Base-by-base conservation (phyloP, 371 early-diverging fungal species). In the Mortierella sp. region DNA sequence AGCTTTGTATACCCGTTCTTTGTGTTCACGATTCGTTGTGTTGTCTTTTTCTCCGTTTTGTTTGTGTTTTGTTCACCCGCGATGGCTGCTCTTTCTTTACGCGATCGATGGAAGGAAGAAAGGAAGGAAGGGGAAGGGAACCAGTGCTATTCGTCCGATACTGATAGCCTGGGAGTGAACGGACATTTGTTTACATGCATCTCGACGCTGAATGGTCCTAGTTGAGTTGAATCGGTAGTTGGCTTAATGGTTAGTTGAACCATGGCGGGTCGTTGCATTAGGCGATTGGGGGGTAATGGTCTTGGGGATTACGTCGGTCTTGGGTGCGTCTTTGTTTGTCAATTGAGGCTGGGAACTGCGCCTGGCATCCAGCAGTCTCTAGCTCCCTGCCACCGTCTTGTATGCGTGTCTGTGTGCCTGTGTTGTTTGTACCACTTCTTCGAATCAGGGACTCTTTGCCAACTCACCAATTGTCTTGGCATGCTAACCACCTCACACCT, bases 321-420 rank as follows among this genome's bases (percentile, higher is more conserved):
- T 53, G 37, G 21, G 21, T 53, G 48, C 48, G 2, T n/a, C 39
- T 37, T 54, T 54, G 54, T 54, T 54, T 54, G 43, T 54, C 54
- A 28, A 22, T 39, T 53, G 39, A 3, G 31, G n/a, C n/a, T 21
- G 14, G 28, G 43, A 54, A 54, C 54, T 41, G n/a, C n/a, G n/a
- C n/a, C n/a, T n/a, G n/a, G n/a, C n/a, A n/a, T n/a, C n/a, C n/a
- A n/a, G n/a, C n/a, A n/a, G n/a, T n/a, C n/a, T n/a, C n/a, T n/a
- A n/a, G n/a, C n/a, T n/a, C n/a, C n/a, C n/a, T n/a, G n/a, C n/a
- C n/a, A n/a, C n/a, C n/a, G n/a, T n/a, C n/a, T n/a, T 54, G 54
- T 37, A n/a, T n/a, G 45, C 17, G n/a, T 19, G 6, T 45, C 12
- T 19, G 10, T 45, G 21, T 47, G 8, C 6, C 22, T 53, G 19